Conservation (phyloP, 495 filamentous ascomycete genomes). For the Articulospora tetracladia region DNA sequence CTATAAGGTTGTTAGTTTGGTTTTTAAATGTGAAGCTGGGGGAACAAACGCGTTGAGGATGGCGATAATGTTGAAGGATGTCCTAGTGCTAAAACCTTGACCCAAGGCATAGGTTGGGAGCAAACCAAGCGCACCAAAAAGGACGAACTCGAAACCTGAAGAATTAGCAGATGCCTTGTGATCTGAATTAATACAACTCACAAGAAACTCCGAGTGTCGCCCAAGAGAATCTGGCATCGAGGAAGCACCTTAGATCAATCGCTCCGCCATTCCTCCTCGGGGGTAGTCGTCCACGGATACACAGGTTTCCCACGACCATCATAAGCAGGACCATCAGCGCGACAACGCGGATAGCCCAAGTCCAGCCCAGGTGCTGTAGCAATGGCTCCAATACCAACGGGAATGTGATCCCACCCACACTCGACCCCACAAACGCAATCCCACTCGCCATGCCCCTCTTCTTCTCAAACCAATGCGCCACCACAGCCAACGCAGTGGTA, state of each 20-base stretch:
- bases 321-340: constrained; percentile 54
- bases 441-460: constrained; percentile 61
- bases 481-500: constrained; percentile 52
- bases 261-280: constrained; percentile 31
- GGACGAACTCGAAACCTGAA: constrained; percentile 46
- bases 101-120: constrained; percentile 40
- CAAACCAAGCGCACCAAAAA: constrained; percentile 45
- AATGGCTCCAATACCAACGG: constrained; percentile 50
- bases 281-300: constrained; percentile 50
- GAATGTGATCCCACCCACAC: constrained; percentile 58
- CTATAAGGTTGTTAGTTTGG: constrained; percentile 4
- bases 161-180: constrained; percentile 16
- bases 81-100: constrained; percentile 25
- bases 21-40: neutral
- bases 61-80: constrained; percentile 26
- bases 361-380: constrained; percentile 50
- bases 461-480: constrained; percentile 62
- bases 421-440: constrained; percentile 56
- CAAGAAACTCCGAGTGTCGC: constrained; percentile 52
- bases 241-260: constrained; percentile 52
- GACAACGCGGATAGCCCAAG: constrained; percentile 54
- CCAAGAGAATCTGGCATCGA: constrained; percentile 50
- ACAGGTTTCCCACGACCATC: constrained; percentile 46
- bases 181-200: constrained; percentile 26
- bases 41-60: constrained; percentile 27